Base-by-base conservation (phyloP, 257 asterid genomes). In the Schizonepeta tenuifolia region DNA sequence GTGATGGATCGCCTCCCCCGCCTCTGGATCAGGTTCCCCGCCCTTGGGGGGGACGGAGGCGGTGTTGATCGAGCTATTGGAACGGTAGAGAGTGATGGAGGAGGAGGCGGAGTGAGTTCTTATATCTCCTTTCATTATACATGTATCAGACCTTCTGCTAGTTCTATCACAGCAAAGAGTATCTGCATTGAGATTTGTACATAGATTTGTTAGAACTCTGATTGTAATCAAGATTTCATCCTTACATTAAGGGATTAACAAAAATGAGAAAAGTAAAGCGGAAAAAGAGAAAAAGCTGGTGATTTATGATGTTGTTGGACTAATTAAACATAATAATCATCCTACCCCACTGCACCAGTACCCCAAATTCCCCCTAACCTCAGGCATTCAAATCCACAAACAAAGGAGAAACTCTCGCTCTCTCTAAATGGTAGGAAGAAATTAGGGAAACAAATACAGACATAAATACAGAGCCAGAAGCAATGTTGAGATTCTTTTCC, bases 121-220 rank as follows among this genome's bases (percentile, higher is more conserved):
- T 43, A 92, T 80, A 71, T 92, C 96, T 49, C 98, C 99, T 84
- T 73, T 90, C 99, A 95, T 88, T 13, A 88, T 68, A 65, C 99
- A 95, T 20, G 82, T 67, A 73, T 95, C 99, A 1, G 97, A 64
- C 4, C 98, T 79, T 44, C 62, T 65, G 72, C 94, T 89, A 9
- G 76, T 85, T 82, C 98, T 83, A 46, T 95, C 96, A 56, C 99
- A 95, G 68, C 97, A 90, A 22, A 95, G 76, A 18, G 92, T 83
- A 28, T 95, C 99, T 95, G 87, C 73, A 78, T 14, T 44, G 64
- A 67, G 21, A 61, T 24, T 1, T 40, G 12, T 38, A n/a, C 15
- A 77, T 62, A 31, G 38, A 40, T 47, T 8, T 60, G 46, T 78
- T 53, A 85, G 15, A 62, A 68, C 22, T 31, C 58, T 21, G 38